These are phyloP conservation scores for Arxiozyma slooffiae DNA, from an alignment of 1,139 yeast genomes.

Conservation along the genomic window DNA sequence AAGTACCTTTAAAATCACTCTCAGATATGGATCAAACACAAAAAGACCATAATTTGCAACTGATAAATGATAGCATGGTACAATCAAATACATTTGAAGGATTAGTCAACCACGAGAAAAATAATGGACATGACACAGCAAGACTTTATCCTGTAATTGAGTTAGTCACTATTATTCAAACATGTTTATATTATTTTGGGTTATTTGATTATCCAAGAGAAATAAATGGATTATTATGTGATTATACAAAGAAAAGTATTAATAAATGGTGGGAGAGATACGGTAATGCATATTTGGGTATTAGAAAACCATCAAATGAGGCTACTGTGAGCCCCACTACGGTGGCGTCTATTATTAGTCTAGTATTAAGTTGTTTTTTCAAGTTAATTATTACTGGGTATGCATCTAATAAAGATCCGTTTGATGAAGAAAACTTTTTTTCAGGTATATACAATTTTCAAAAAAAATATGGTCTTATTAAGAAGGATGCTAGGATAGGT, in stretches of 20 bases:
- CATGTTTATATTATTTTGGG: conserved; percentile 67
- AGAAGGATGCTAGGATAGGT: conserved; percentile 40
- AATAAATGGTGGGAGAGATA: conserved; percentile 73
- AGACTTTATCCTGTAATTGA: conserved; percentile 42
- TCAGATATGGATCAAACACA: neutral
- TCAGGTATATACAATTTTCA: conserved; percentile 57
- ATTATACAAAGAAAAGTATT: conserved; percentile 63
- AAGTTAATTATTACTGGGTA: conserved; percentile 65
- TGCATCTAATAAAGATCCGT: conserved; percentile 79
- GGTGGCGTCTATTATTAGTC: conserved; percentile 53
- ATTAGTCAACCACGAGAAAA: neutral
- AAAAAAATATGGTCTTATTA: conserved; percentile 46
- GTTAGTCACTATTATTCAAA: conserved; percentile 63
- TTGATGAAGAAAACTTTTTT: conserved; percentile 59
- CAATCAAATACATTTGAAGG: neutral
- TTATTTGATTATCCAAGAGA: conserved; percentile 50
- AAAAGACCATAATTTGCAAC: neutral
- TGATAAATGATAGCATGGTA: neutral
- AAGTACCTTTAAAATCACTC: conserved; percentile 32
- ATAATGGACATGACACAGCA: neutral
- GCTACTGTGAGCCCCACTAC: conserved; percentile 57
- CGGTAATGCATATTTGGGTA: conserved; percentile 50
- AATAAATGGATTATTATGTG: conserved; percentile 80
- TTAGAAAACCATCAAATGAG: conserved; percentile 34
- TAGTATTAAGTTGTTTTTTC: conserved; percentile 55